Base-by-base conservation (phyloP, 2,329 filamentous ascomycete species). In the Acrocalymma vagum region DNA sequence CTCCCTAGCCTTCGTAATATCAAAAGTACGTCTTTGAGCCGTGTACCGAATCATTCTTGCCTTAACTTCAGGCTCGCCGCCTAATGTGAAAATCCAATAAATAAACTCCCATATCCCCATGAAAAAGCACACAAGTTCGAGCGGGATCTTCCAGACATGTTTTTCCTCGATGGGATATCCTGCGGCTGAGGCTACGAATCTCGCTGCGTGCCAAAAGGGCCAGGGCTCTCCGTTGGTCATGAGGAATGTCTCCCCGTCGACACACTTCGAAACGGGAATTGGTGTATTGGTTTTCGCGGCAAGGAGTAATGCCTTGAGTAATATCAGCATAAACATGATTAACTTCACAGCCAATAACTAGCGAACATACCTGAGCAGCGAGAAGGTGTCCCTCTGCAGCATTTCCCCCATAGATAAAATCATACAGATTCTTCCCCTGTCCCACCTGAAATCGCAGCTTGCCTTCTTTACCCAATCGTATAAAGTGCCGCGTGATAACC, bases 1-100 rank as follows among this genome's bases (percentile, higher is more conserved):
- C 14, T 28, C 21, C 28, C 51, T 55, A 5, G 48, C 45, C 28
- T 56, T 58, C 3, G 35, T 18, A 18, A 58, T 56, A 18, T 52
- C 30, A 14, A 52, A 48, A 2, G 37, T 48, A 1, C 47, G 36
- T 11, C 34, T 26, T 26, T 37, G 33, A 11, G 42, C 37, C 13
- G 24, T 44, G 24, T 45, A 48, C 14, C 31, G 16, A 53, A 20
- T 28, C 32, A 38, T 17, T 24, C 33, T 7, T 18, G 33, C 4
- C 6, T 48, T 14, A 51, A 18, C n/a, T 31, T 17, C 2, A 40
- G 34, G 13, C 16, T 25, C 23, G 6, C 18, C 20, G 2, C 51
- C 48, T 11, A 53, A 34, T 9, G 20, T 49, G 13, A 51, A 32
- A 2, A 42, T 16, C 36, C 31, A 47, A n/a, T n/a, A n/a, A n/a